Base-by-base conservation (phyloP, 1,139 yeast genomes). In the Blastobotrys niveus region DNA sequence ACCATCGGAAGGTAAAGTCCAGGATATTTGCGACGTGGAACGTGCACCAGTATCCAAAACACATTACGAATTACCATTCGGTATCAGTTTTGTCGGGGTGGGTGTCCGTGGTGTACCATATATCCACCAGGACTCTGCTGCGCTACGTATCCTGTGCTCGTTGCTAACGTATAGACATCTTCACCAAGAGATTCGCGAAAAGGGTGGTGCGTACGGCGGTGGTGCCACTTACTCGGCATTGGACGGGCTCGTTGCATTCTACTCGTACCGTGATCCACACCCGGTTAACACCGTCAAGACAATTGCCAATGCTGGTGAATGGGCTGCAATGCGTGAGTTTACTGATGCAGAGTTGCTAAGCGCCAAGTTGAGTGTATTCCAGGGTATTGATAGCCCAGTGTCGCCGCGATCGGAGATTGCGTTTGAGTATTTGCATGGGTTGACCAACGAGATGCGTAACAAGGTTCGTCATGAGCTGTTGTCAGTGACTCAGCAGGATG, bases 161-260 rank as follows among this genome's bases (percentile, higher is more conserved):
- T 64, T 91, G 46, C 66, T 89, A 53, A 81, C 95, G 0, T 89
- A 82, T 65, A 84, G 85, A 60, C 79, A 85, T 54, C 70, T 93
- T 40, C 98, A 91, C 62, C 78, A 87, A 10, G 95, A 88, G 51
- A 80, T 91, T 35, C 77, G 98, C 55, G 98, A 91, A 62, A 80
- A 91, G 57, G 96, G 96, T 50, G 98, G 98, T 45, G 98, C 98
- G 0, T 91, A 91, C 60, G 98, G 98, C 7, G 97, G 96, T 10
- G 98, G 98, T 2, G 83, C 95, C 14, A 70, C 76, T 15, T 89
- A 80, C 61, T 86, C 82, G 59, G 89, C 93, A 0, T 62, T 87
- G 24, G 88, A 85, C 45, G 97, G 97, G 0, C 61, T 81, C 2
- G 76, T 89, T 56, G 77, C 84, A 42, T 88, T 76, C 66, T 93